These are phyloP conservation scores for Tuber magnatum DNA, from an alignment of 495 filamentous ascomycete genomes.

Conservation along the genomic window DNA sequence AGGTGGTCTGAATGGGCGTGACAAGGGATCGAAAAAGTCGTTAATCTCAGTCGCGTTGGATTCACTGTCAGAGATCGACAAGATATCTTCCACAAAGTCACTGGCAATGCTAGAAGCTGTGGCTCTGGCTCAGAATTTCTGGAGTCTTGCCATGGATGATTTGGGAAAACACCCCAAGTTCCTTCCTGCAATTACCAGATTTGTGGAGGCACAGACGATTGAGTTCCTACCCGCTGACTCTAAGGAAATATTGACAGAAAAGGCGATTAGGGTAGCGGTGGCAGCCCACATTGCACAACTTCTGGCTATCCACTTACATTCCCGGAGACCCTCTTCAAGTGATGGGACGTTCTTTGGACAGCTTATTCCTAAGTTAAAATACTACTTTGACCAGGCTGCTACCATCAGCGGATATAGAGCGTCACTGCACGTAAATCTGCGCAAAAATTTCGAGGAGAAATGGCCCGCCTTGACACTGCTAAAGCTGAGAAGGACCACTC, in stretches of 20 bases:
- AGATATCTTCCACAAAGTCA: constrained; percentile 54
- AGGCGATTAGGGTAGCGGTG: constrained; percentile 58
- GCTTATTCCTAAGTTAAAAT: constrained; percentile 65
- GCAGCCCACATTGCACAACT: constrained; percentile 78
- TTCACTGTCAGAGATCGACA: constrained; percentile 59
- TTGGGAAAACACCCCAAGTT: constrained; percentile 67
- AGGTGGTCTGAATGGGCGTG: constrained; percentile 48
- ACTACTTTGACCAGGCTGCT: constrained; percentile 67
- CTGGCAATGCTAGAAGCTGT: constrained; percentile 80
- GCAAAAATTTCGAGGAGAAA: constrained; percentile 70
- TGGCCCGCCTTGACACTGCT: constrained; percentile 62
- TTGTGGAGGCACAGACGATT: constrained; percentile 57
- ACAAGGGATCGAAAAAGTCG: constrained; percentile 50
- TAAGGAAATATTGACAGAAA: constrained; percentile 47
- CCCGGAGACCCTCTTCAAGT: constrained; percentile 64
- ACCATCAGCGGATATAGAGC: constrained; percentile 68
- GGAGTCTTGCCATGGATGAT: constrained; percentile 80
- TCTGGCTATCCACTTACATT: constrained; percentile 83
- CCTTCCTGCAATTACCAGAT: constrained; percentile 59
- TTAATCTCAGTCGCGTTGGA: constrained; percentile 71
- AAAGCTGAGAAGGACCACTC: constrained; percentile 67
- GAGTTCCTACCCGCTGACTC: constrained; percentile 46
- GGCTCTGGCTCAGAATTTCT: constrained; percentile 74
- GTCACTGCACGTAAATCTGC: constrained; percentile 76
- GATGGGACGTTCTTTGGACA: constrained; percentile 56